Evolutionary conservation across 2,329 filamentous ascomycete genomes (phyloP), one percentile per base, ranked within the genome.

Genomic region (Xylariales sp.): DNA sequence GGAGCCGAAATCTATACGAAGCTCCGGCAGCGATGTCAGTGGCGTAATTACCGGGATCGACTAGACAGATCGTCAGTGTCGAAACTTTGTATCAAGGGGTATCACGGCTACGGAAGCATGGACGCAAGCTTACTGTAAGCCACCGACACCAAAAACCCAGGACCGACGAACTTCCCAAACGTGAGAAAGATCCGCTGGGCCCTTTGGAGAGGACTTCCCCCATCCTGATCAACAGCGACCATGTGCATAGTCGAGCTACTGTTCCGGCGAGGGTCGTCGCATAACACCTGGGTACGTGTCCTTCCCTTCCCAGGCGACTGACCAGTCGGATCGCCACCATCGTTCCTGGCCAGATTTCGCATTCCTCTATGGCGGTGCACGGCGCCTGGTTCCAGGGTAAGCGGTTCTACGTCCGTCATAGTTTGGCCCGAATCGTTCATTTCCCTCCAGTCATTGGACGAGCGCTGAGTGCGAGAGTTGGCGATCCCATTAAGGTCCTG

Each of bases 1-100:
- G 71, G 24, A 86, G 69, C 29, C 68, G 71, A 64, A 80, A 87
- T 42, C 71, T 73, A 58, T 81, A 85, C 1, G 73, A 70, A 4
- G 83, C 78, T 40, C 83, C 83, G 33, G 82, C 82, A 6, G 80
- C 76, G 35, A 86, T 77, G 57, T 82, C 82, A 15, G 83, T 86
- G 1, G 82, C 72, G 56, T 86, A 87, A 59, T 87, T 86, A 45
- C 80, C 80, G 38, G 71, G 76, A 46, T 79, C 76, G 49, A 78
- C 70, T 74, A 37, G 4, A 27, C 10, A 4, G 10, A 8, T 5
- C 12, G n/a, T n/a, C n/a, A n/a, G n/a, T n/a, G n/a, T n/a, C n/a
- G n/a, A n/a, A n/a, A n/a, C n/a, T n/a, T n/a, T n/a, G n/a, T n/a
- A n/a, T n/a, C n/a, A n/a, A n/a, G n/a, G n/a, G n/a, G n/a, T n/a